Base-by-base conservation (phyloP, 2,329 filamentous ascomycete genomes). In the Emergomyces africanus region DNA sequence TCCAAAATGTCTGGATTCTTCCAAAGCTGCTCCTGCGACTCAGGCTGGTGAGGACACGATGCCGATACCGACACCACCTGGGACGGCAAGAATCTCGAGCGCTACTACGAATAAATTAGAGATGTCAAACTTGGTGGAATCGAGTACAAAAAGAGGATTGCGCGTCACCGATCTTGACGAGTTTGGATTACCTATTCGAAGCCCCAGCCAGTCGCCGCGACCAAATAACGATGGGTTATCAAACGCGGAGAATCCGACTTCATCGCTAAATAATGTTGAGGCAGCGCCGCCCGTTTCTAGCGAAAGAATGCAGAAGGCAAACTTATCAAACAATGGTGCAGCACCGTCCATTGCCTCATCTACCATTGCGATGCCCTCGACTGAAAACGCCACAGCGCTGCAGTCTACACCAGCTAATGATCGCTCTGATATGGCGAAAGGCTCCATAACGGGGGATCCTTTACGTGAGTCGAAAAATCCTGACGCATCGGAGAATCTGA, bases 171-270 rank as follows among this genome's bases (percentile, higher is more conserved):
- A 55, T n/a, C 23, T 73, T 33, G 72, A 75, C 54, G 72, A 74
- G 51, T 75, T 75, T 62, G 72, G 72, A 1, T 66, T 75, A 18
- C 72, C 72, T 6, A 70, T 74, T 61, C 71, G 68, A 62, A 44
- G 60, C 49, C 66, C 6, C 10, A 44, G 15, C 23, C 39, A 33
- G 54, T 25, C 54, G n/a, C 39, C 39, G 18, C 54, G n/a, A 3
- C n/a, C 25, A 33, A 46, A 20, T 25, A 44, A 55, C 4, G 23
- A 42, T 23, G 54, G 44, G 25, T 30, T 18, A 10, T 25, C 14
- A 55, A 20, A 23, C n/a, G 12, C 33, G 10, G 25, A 30, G 39
- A 33, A n/a, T 44, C 25, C 15, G 23, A 6, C 10, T 9, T 44
- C 15, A 8, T 14, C 39, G 12, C 25, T n/a, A 25, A 30, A 54